Conservation (phyloP, 164 flowering plant genomes). For the Vitis amurensis region DNA sequence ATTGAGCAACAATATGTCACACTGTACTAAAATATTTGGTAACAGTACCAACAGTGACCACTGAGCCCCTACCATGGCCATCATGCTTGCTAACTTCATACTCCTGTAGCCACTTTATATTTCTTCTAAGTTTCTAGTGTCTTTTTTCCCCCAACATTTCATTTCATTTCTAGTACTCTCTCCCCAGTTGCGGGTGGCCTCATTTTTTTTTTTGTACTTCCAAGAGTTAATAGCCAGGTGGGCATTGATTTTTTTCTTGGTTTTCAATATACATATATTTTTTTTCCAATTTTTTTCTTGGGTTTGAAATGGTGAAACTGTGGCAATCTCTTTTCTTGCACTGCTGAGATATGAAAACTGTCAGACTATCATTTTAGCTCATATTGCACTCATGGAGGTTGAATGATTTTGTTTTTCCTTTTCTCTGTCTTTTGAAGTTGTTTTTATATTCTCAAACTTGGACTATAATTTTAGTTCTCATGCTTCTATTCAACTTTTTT, state of each 20-base stretch:
- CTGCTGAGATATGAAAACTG: conserved; percentile 9
- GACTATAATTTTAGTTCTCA: neutral
- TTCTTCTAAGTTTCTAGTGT: neutral
- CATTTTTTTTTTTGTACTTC: conserved; percentile 1
- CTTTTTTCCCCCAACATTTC: neutral
- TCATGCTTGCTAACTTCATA: conserved; percentile 24
- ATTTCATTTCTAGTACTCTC: neutral
- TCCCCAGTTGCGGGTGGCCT: neutral
- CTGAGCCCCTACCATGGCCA: neutral
- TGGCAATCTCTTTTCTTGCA: conserved; percentile 6
- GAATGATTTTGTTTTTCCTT: neutral
- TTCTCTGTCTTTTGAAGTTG: neutral
- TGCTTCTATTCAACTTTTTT: neutral
- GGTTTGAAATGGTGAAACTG: neutral
- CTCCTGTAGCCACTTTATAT: conserved; percentile 2
- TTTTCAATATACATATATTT: too few relatives aligned
- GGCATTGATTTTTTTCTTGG: too few relatives aligned
- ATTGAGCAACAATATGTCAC: neutral
- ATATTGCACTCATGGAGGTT: conserved; percentile 6
- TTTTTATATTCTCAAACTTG: neutral
- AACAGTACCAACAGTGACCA: neutral
- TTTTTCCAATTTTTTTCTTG: neutral
- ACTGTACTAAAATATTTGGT: neutral
- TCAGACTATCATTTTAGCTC: conserved; percentile 11
- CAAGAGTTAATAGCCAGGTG: neutral